Base-by-base conservation (phyloP, 805 yeast species). In the Zygosaccharomyces kombuchaensis region DNA sequence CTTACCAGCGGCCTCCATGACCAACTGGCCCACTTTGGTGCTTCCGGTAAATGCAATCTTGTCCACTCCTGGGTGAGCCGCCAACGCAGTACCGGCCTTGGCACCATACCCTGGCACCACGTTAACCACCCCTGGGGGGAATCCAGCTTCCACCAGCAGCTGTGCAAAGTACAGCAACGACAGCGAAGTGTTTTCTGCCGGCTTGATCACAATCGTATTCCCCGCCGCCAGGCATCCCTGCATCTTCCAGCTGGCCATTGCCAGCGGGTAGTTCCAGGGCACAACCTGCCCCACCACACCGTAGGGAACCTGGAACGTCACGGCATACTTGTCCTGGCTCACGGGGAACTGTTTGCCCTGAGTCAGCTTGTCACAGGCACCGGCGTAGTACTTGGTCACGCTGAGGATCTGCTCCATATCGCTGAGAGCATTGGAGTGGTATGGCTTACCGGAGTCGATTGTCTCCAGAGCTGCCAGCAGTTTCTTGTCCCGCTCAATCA, bases 301-400 rank as follows among this genome's bases (percentile, higher is more conserved):
- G 53, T 65, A 64, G n/a, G 78, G 78, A 54, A 68, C 73, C 51
- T 71, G 76, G 38, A 72, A 65, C 22, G 77, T 74, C 55, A 71
- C 73, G 16, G 72, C 71, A 44, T 73, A 75, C 58, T 79, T 80
- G 23, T 76, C 73, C 35, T 67, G 66, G 41, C 76, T 81, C n/a
- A 80, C 71, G 56, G 82, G 84, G 43, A 82, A 71, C 23, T 79
- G 73, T 46, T 74, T 67, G 21, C 91, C 91, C 48, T 67, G 68
- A 27, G 50, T 46, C 51, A 77, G 73, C 66, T 80, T 77, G 59
- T 81, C 84, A 32, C 87, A 84, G 67, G 78, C 76, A 10, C 90
- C 89, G 23, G 87, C 85, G 56, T 77, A 79, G 59, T 79, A 81
- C 53, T 76, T 73, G 63, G 80, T 74, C 36, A 77, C 75, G 49